A percentile compares a stretch with the other conserved stretches of the same genome.
These are phyloP conservation scores for Coemansia sp. DNA, from an alignment of 192 early-diverging fungal genomes.

Conservation along the genomic window DNA sequence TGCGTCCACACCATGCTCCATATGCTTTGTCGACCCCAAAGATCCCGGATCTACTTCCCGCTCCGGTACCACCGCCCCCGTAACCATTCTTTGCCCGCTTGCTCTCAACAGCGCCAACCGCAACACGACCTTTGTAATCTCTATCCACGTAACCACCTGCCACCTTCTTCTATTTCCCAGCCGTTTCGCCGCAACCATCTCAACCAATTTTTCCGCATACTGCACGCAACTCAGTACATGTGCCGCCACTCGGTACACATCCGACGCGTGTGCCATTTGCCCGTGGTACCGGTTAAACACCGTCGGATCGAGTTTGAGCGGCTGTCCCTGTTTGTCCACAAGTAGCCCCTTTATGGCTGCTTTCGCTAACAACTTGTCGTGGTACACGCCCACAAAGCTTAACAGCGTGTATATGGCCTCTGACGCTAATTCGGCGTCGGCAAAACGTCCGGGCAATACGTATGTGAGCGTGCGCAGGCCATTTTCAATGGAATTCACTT, in stretches of 20 bases:
- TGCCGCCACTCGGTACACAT: constrained; percentile 57
- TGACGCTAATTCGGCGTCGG: constrained; percentile 87
- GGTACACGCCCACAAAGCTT: constrained; percentile 78
- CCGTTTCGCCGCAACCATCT: constrained; percentile 73
- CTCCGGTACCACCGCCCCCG: constrained; percentile 39
- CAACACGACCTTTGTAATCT: constrained; percentile 62
- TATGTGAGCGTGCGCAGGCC: constrained; percentile 84
- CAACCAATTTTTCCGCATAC: constrained; percentile 67
- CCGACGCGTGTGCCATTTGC: constrained; percentile 50
- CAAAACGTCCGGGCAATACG: constrained; percentile 88
- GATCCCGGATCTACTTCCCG: constrained; percentile 48
- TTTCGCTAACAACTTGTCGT: constrained; percentile 69
- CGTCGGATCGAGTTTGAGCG: constrained; percentile 18
- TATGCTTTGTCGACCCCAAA: constrained; percentile 16
- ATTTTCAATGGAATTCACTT: constrained; percentile 85
- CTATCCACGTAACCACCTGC: constrained; percentile 62
- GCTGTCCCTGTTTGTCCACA: constrained; percentile 29
- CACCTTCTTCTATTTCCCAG: constrained; percentile 60
- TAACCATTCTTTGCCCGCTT: constrained; percentile 44
- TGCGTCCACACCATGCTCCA: not conserved
- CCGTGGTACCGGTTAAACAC: constrained; percentile 76
- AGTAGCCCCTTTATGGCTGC: constrained; percentile 40
- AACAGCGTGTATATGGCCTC: constrained; percentile 80
- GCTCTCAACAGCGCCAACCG: constrained; percentile 34
- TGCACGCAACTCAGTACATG: constrained; percentile 68